Base-by-base conservation (phyloP, 148 eudicot genomes). In the Nepenthes gracilis region DNA sequence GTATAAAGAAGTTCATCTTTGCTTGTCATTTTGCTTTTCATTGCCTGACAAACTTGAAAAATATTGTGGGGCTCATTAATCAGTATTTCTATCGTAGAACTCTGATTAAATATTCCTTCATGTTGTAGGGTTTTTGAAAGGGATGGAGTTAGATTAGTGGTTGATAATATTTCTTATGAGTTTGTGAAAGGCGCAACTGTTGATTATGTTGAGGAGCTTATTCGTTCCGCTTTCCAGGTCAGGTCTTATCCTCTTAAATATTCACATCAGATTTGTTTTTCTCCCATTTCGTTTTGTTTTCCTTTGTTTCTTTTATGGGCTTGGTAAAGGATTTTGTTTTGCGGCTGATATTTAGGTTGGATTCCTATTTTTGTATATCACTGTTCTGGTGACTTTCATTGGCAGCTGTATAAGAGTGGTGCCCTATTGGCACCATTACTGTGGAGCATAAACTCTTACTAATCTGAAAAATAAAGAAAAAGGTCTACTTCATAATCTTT, bases 151-250 rank as follows among this genome's bases (percentile, higher is more conserved):
- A 89, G 86, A 67, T 67, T 93, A 78, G 95, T 83, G 67, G 85
- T 93, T 36, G 99, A 93, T 73, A 81, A 74, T 15, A 81, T 93
- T 64, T 93, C 99, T 2, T 78, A 77, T n/a, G 99, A 78, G 72
- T 93, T 93, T 70, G 99, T 93, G 49, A 93, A 89, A 67, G 99
- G 99, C 57, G 83, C 99, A 11, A 86, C 85, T 38, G 78, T 93
- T 76, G 99, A 93, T 86, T 89, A 89, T 78, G 99, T 80, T 32
- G 92, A 89, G 81, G 99, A 93, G 83, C 86, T 93, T 59, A 93
- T 89, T 52, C 95, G 99, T 33, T 86, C 99, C 61, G 99, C 95
- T 47, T 93, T 93, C 52, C 99, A 93, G 92, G 99, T 89, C 50
- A 63, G 73, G 64, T 55, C 11, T 33, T 56, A 14, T 40, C 45